Evolutionary conservation across 148 eudicot genomes (phyloP).

Genomic region (Tetragonia tetragonoides): DNA sequence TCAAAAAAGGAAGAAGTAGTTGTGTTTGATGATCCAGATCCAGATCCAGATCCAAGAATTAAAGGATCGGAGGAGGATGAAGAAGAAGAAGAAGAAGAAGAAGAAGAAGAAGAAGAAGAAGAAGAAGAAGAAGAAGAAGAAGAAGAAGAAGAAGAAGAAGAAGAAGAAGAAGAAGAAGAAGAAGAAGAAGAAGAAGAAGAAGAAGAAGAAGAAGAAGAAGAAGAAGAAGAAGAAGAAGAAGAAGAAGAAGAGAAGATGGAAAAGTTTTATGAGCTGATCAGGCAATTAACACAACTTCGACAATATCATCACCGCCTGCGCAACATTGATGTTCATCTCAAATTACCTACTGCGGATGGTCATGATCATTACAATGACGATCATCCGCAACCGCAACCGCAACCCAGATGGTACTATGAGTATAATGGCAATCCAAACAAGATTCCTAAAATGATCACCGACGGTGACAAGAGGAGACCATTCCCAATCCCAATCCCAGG

Average conservation of each 20-base stretch:
- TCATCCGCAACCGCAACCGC: not conserved
- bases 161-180: not conserved
- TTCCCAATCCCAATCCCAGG: no score
- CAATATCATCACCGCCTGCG: not conserved
- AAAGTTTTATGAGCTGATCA: conserved; percentile 37
- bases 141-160: conserved; percentile 35
- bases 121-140: conserved; percentile 31
- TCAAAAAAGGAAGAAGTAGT: no score
- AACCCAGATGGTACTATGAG: not conserved
- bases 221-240: not conserved
- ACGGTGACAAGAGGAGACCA: not conserved
- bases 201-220: not conserved
- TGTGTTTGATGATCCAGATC: no score
- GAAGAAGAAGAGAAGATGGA: conserved; percentile 39
- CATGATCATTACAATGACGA: not conserved
- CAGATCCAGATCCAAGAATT: no score
- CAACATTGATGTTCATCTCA: not conserved
- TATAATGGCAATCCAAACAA: not conserved
- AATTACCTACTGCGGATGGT: no score
- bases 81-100: conserved; percentile 28
- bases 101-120: conserved; percentile 23
- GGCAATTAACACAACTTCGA: conserved; percentile 31
- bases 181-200: not conserved
- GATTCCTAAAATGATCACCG: not conserved
- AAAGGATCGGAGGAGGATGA: no score